These are phyloP conservation scores for Chlamydomonas applanata DNA, from an alignment of 139 green algal genomes.

Conservation along the genomic window DNA sequence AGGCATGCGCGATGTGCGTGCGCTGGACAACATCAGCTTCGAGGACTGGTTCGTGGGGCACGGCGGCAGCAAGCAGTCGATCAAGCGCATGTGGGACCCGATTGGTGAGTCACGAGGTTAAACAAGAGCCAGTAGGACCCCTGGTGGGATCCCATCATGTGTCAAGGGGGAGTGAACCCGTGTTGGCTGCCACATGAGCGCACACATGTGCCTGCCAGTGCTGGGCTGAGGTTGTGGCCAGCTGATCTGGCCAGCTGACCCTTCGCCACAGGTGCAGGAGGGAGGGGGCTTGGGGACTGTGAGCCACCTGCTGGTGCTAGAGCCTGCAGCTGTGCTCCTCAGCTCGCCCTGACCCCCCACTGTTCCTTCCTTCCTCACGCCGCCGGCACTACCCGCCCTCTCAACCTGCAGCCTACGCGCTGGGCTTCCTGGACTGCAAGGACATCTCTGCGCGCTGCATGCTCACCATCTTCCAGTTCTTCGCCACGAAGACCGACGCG, in stretches of 20 bases:
- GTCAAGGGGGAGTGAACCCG: too few relatives aligned
- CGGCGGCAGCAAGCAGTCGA: conserved; percentile 76
- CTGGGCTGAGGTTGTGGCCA: too few relatives aligned
- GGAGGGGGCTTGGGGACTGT: not conserved
- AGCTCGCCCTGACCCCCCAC: not conserved
- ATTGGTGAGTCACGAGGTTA: conserved; percentile 86
- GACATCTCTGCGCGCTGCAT: conserved; percentile 96
- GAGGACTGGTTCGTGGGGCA: conserved; percentile 91
- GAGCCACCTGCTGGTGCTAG: too few relatives aligned
- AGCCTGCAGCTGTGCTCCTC: too few relatives aligned
- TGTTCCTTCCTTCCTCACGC: not conserved
- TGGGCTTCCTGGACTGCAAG: conserved; percentile 97
- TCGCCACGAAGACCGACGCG: conserved; percentile 97
- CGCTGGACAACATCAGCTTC: conserved; percentile 86
- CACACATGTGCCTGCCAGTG: too few relatives aligned
- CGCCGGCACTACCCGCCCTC: not conserved
- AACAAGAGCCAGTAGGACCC: too few relatives aligned
- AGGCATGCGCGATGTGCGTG: conserved; percentile 68
- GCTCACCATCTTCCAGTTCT: conserved; percentile 96
- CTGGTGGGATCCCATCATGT: too few relatives aligned
- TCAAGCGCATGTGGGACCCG: conserved; percentile 96
- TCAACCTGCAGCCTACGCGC: conserved; percentile 86
- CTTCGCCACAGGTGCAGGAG: not conserved
- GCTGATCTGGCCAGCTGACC: too few relatives aligned
- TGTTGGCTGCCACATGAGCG: too few relatives aligned